A percentile compares a stretch with the other conserved stretches of the same genome.
These are phyloP conservation scores for Tricholoma matsutake DNA, from an alignment of 768 basidiomycete species.

Conservation along the genomic window DNA sequence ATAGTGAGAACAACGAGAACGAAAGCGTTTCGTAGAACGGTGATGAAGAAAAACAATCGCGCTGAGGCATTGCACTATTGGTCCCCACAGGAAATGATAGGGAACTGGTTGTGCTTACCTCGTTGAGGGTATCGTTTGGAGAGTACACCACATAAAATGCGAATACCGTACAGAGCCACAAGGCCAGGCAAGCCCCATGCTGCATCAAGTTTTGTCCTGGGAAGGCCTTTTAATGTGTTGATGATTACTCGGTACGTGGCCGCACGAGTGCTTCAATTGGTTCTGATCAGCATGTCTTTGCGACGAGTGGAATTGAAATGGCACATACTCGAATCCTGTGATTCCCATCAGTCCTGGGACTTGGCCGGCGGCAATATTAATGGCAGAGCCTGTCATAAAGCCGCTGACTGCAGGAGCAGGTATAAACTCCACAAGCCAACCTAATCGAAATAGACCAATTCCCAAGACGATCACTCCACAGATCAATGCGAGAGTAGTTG, in stretches of 20 bases:
- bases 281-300: slow-evolving; percentile 6
- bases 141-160: slow-evolving; percentile 49
- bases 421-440: slow-evolving; percentile 96
- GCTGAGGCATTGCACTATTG: slow-evolving; percentile 33
- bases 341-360: slow-evolving; percentile 89
- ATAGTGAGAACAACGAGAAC: slow-evolving; percentile 86
- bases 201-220: slow-evolving; percentile 70
- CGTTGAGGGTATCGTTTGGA: slow-evolving; percentile 58
- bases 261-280: slow-evolving; percentile 66
- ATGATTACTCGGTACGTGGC: slow-evolving; percentile 87
- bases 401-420: slow-evolving; percentile 81
- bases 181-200: slow-evolving; percentile 86
- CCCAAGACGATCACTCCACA: slow-evolving; percentile 89
- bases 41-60: slow-evolving; percentile 73
- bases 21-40: slow-evolving; percentile 78
- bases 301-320: neutral
- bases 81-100: neutral
- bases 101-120: slow-evolving; percentile 37
- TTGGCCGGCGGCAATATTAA: slow-evolving; percentile 87
- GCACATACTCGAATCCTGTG: slow-evolving; percentile 73
- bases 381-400: slow-evolving; percentile 98
- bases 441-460: slow-evolving; percentile 84
- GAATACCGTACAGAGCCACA: slow-evolving; percentile 64
- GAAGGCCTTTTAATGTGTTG: slow-evolving; percentile 85
- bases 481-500: slow-evolving; percentile 79